Evolutionary conservation across 2,329 filamentous ascomycete species (phyloP).

Genomic region (Clarireedia sp.): DNA sequence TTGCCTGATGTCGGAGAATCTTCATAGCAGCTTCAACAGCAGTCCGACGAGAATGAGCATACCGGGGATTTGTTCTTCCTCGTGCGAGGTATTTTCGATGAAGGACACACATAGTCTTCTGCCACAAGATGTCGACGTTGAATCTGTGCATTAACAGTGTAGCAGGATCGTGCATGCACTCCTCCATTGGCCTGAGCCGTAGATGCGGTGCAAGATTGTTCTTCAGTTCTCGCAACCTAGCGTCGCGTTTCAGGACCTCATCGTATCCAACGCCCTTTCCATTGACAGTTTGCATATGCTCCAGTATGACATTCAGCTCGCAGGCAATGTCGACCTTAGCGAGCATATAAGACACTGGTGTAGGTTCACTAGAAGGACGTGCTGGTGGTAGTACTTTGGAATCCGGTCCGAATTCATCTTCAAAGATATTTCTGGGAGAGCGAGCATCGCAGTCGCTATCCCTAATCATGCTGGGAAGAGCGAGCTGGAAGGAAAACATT

Average conservation of each 20-base stretch:
- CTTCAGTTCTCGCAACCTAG: conserved; percentile 51
- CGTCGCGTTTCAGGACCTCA: conserved; percentile 55
- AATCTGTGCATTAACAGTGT: conserved; percentile 81
- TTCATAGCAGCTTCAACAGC: conserved; percentile 83
- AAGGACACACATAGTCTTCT: conserved; percentile 81
- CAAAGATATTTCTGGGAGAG: conserved; percentile 69
- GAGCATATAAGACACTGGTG: conserved; percentile 73
- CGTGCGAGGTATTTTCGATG: conserved; percentile 81
- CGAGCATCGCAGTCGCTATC: conserved; percentile 68
- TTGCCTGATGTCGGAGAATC: conserved; percentile 68
- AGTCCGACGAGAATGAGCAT: conserved; percentile 72
- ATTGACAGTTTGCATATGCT: conserved; percentile 48
- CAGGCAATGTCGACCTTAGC: conserved; percentile 55
- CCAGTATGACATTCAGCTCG: conserved; percentile 64
- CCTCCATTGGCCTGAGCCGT: conserved; percentile 65
- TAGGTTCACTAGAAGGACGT: conserved; percentile 60
- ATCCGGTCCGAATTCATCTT: conserved; percentile 68
- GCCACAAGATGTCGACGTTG: conserved; percentile 74
- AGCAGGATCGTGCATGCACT: conserved; percentile 68
- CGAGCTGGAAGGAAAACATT: conserved; percentile 67
- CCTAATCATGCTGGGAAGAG: conserved; percentile 57
- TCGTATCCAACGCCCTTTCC: conserved; percentile 52
- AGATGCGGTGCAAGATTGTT: conserved; percentile 72
- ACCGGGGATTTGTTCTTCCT: conserved; percentile 70
- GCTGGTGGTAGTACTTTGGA: conserved; percentile 61